A percentile compares a stretch with the other conserved stretches of the same genome.
phyloP scores from a whole-genome alignment of 2,329 filamentous ascomycete genomes.

The Xylariaceae sp. region DNA sequence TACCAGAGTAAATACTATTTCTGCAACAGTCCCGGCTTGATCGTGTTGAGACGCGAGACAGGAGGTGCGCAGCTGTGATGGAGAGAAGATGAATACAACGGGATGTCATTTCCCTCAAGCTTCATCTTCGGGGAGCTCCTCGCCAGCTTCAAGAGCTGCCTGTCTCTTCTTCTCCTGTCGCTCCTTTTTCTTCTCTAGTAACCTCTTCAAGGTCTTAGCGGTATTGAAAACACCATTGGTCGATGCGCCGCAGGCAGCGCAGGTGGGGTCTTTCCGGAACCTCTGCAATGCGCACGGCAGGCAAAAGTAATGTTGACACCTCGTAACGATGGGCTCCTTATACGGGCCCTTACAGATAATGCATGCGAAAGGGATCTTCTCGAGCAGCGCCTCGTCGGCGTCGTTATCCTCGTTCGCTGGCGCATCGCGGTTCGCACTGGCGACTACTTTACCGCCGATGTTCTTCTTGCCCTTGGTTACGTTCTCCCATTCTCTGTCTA shows the following conservation, averaged over 20 bases:
- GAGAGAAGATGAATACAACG: neutral
- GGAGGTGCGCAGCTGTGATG: neutral
- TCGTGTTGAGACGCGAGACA: neutral
- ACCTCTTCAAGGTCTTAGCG: conserved; percentile 74
- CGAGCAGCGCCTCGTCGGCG: conserved; percentile 65
- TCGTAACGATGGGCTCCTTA: conserved; percentile 74
- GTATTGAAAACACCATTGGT: conserved; percentile 88
- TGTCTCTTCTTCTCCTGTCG: conserved; percentile 54
- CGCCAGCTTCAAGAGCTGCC: conserved; percentile 47
- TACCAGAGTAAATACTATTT: neutral
- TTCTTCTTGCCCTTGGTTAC: conserved; percentile 67
- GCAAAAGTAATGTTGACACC: conserved; percentile 95
- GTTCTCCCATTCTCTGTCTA: conserved; percentile 91
- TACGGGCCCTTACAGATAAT: conserved; percentile 79
- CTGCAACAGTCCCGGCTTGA: neutral
- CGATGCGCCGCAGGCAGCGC: conserved; percentile 77
- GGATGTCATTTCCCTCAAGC: conserved; percentile 25
- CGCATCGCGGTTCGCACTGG: conserved; percentile 49
- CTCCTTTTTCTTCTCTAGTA: conserved; percentile 69
- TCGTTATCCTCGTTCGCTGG: conserved; percentile 42
- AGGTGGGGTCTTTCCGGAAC: conserved; percentile 81
- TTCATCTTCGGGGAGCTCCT: conserved; percentile 45
- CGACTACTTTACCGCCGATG: conserved; percentile 55
- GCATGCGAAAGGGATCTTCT: conserved; percentile 85
- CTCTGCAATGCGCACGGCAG: conserved; percentile 80